Percentiles rank a stretch among this genome's conserved stretches.
Evolutionary conservation across 805 yeast species (phyloP).

Genomic region (Pachysolen tannophilus): DNA sequence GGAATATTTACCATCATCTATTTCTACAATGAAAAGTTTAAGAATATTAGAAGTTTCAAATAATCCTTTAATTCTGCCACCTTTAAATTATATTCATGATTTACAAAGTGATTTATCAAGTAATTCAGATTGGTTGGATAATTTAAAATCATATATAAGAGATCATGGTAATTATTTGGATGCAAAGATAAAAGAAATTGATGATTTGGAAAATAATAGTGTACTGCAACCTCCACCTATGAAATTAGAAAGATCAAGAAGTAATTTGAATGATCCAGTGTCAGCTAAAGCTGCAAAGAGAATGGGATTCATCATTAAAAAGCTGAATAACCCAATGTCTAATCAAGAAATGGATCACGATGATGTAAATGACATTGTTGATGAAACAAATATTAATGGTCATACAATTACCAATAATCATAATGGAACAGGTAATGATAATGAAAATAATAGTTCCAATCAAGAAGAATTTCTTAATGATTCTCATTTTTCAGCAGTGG

Average conservation of each 20-base stretch:
- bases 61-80: constrained; percentile 51
- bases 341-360: constrained; percentile 10
- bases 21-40: constrained; percentile 44
- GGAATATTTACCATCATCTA: constrained; percentile 41
- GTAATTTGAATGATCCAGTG: constrained; percentile 33
- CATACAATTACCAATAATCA: background rate
- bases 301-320: constrained; percentile 64
- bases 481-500: too few species aligned
- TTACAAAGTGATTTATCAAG: constrained; percentile 26
- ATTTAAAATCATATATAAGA: constrained; percentile 29
- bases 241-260: constrained; percentile 16
- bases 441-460: too few species aligned
- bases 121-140: constrained; percentile 37
- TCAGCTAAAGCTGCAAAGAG: constrained; percentile 64
- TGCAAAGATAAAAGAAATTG: constrained; percentile 19
- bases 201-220: background rate
- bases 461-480: too few species aligned
- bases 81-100: constrained; percentile 24
- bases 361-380: background rate
- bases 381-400: background rate
- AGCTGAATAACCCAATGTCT: constrained; percentile 13
- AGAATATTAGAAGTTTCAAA: constrained; percentile 52
- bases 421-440: background rate
- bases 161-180: constrained; percentile 27
- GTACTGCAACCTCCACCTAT: background rate